Evolutionary conservation across 2,329 filamentous ascomycete genomes (phyloP), one percentile per base, ranked within the genome.

Genomic region (Penicillium italicum): DNA sequence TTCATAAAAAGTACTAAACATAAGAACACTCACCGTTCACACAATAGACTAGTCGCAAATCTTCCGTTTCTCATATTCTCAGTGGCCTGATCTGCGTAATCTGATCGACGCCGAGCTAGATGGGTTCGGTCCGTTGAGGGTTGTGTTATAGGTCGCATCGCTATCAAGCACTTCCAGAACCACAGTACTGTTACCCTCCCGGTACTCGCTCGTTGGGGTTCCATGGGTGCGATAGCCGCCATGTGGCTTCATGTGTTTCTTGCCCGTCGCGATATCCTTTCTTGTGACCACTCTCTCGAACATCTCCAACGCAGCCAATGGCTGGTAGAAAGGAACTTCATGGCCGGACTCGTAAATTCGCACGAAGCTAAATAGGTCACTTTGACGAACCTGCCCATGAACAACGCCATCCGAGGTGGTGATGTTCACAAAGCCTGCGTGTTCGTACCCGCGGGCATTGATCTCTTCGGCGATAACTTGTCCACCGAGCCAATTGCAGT

Each of bases 401-500:
- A 50, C 47, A 24, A 50, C 11, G 6, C 36, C 47, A 30, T 50
- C 47, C 2, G 47, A 50, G 8, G 47, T 42, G 2, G 36, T 50
- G 18, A 50, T 42, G 10, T 50, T 42, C 10, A 50, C 36, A 12
- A 50, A 50, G 1, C 47, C 47, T 9, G 47, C 47, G 16, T 50
- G 36, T 2, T 50, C n/a, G 5, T 50, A 50, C 14, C 47, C 47
- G 2, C 8, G 20, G 14, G 47, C 36, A 24, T 50, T 42, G 47
- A 42, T 50, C 36, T 50, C 47, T 37, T 50, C 47, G 0, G 47
- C 47, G 3, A 50, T 20, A 14, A 50, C 47, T 12, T 50, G 36
- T 24, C 47, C 47, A 31, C 47, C 47, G 12, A 50, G 47, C 47
- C 47, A 50, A 16, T 50, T 50, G 26, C 47, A 50, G 28, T 50